These are phyloP conservation scores for Pichia cactophila DNA, from an alignment of 1,139 yeast genomes.

Conservation along the genomic window DNA sequence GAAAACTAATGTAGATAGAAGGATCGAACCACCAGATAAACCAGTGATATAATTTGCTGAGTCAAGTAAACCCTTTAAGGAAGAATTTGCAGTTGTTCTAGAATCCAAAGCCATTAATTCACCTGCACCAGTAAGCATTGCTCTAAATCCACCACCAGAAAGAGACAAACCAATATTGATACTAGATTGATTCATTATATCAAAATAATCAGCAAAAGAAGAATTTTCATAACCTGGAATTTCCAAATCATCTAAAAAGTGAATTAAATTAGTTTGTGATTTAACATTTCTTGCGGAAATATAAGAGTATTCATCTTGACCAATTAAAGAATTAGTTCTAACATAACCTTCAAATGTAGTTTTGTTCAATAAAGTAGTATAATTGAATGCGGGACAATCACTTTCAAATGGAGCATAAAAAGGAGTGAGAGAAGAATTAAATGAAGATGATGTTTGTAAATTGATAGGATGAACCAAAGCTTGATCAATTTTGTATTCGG, in stretches of 20 bases:
- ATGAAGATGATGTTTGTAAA: constrained; percentile 1
- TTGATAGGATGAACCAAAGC: constrained; percentile 1
- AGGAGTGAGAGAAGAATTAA: neutral
- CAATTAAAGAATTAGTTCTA: constrained; percentile 20
- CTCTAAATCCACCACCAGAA: constrained; percentile 71
- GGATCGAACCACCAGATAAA: constrained; percentile 68
- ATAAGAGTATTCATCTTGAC: constrained; percentile 23
- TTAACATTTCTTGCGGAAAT: constrained; percentile 18
- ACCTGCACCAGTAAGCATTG: constrained; percentile 64
- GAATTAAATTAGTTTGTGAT: constrained; percentile 15
- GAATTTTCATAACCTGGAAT: constrained; percentile 19
- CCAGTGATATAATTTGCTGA: constrained; percentile 50
- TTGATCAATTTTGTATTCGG: constrained; percentile 3
- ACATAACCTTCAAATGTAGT: constrained; percentile 16
- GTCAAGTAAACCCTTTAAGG: constrained; percentile 48
- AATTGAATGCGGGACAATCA: constrained; percentile 18
- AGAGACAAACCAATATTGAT: constrained; percentile 50
- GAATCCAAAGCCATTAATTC: constrained; percentile 46
- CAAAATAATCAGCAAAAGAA: constrained; percentile 20
- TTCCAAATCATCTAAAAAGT: constrained; percentile 20
- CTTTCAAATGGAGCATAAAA: constrained; percentile 17
- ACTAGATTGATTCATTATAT: constrained; percentile 12
- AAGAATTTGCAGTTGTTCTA: constrained; percentile 27
- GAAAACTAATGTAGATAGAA: constrained; percentile 43
- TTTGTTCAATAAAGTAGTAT: constrained; percentile 12